phyloP scores from a whole-genome alignment of 495 filamentous ascomycete genomes.

The Trichoderma orchidacearum region DNA sequence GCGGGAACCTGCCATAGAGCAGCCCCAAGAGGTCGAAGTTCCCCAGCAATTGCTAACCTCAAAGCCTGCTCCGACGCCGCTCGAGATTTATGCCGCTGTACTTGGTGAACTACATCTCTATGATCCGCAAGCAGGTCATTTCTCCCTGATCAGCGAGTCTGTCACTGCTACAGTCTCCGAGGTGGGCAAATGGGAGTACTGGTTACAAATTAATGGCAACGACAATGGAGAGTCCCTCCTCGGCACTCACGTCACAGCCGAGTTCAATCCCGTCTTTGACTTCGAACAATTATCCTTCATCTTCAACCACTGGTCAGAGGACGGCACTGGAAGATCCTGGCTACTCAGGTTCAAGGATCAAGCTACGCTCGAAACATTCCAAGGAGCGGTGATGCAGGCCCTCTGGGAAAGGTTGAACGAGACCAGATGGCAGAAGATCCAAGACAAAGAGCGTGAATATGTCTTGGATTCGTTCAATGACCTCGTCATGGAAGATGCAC shows the following conservation, averaged over 20 bases:
- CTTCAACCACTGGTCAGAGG: conserved; percentile 86
- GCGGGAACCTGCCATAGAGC: conserved; percentile 9
- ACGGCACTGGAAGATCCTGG: conserved; percentile 92
- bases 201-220: conserved; percentile 71
- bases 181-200: conserved; percentile 86
- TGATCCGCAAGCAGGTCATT: conserved; percentile 72
- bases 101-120: conserved; percentile 82
- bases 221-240: conserved; percentile 60
- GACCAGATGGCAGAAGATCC: conserved; percentile 83
- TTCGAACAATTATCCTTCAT: conserved; percentile 97
- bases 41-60: conserved; percentile 10
- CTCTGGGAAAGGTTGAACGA: conserved; percentile 96
- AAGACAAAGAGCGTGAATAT: conserved; percentile 86
- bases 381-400: conserved; percentile 86
- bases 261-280: conserved; percentile 98
- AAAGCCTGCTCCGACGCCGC: conserved; percentile 47
- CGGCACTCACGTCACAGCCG: conserved; percentile 68
- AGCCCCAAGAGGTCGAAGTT: neutral
- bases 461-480: conserved; percentile 94
- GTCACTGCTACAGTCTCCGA: conserved; percentile 74
- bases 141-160: conserved; percentile 63
- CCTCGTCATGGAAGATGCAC: conserved; percentile 74
- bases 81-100: conserved; percentile 63
- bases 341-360: conserved; percentile 82
- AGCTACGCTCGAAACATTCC: conserved; percentile 69